Base-by-base conservation (phyloP, 352 stramenopile genomes). In the Globisporangium spinosum region DNA sequence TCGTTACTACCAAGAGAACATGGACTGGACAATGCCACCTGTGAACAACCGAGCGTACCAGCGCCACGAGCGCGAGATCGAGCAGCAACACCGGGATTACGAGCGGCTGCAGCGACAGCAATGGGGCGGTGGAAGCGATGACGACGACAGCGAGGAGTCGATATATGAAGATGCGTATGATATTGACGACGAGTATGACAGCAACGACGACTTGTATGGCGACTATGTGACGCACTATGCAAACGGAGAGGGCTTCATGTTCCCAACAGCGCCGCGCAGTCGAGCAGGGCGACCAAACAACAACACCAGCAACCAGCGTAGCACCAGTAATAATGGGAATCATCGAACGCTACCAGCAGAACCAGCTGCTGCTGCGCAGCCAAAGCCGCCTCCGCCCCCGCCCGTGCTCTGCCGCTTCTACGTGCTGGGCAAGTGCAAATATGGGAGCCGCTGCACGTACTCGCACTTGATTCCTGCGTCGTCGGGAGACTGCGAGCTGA, bases 351-450 rank as follows among this genome's bases (percentile, higher is more conserved):
- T 32, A n/a, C 7, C 62, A 23, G 6, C 55, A 38, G 17, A 22
- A 6, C 13, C 17, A 10, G 17, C 6, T 51, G 54, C 56, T 22
- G 23, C 47, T 12, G 32, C 40, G 1, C 29, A 57, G 43, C 43
- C 54, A 9, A 60, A 63, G 10, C 54, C 68, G 1, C 47, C 60
- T 22, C 68, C 80, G 2, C 74, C 77, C 17, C 67, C 79, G 10
- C 67, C 66, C 12, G 61, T 69, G 53, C 77, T 93, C 17, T 93
- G 85, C 32, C 83, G 85, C 58, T 93, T 93, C 65, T 93, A 82
- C 70, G 85, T 93, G 70, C 72, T 93, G 17, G 85, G 82, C 32
- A 93, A 90, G 60, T 93, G 85, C 64, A 74, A 74, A 27, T 93
- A 82, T 62, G 85, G 83, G 22, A 91, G 81, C 55, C 80, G 75